Evolutionary conservation across 1,284 basidiomycete species (phyloP), one percentile per base, ranked within the genome.

Genomic region (Coriolopsis trogii): DNA sequence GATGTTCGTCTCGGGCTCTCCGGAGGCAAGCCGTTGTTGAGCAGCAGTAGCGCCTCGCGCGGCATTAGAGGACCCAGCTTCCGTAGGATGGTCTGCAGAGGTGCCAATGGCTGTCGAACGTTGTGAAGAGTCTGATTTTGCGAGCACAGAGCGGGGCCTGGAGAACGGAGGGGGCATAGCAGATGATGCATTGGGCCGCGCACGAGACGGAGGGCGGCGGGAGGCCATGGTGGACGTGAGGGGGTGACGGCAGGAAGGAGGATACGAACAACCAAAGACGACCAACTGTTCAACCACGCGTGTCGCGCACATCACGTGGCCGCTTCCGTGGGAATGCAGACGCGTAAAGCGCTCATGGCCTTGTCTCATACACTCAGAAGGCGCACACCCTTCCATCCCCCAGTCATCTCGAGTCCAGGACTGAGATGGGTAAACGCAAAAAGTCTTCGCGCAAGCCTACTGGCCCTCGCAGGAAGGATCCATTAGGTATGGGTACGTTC

Each of bases 361-460:
- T 21, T 15, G 20, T 7, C 40, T 43, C 26, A 20, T 16, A 12
- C 31, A 9, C 30, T 33, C 8, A n/a, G n/a, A n/a, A n/a, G n/a
- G n/a, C n/a, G n/a, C n/a, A 21, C 25, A 10, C 37, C 24, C 20
- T 16, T 33, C 41, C 29, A 24, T 16, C 13, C 16, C 41, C 29
- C 34, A 24, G 28, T 37, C 26, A 30, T 21, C 41, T 28, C 28
- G 41, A 24, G n/a, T n/a, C n/a, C n/a, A n/a, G n/a, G n/a, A n/a
- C n/a, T 48, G 38, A 45, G 43, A 91, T 92, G 89, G 89, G 89
- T 51, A 92, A 92, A 71, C 84, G 90, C 60, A 92, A 92, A 73
- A 92, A 92, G 69, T 89, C 89, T 0, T 85, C 89, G n/a, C 80
- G 85, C 63, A 90, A 91, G 62, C 79, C 81, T 4, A 65, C 67